Percentiles rank a stretch among this genome's conserved stretches.
phyloP scores from a whole-genome alignment of 1,284 basidiomycete species.

The Sporisorium exsertum region DNA sequence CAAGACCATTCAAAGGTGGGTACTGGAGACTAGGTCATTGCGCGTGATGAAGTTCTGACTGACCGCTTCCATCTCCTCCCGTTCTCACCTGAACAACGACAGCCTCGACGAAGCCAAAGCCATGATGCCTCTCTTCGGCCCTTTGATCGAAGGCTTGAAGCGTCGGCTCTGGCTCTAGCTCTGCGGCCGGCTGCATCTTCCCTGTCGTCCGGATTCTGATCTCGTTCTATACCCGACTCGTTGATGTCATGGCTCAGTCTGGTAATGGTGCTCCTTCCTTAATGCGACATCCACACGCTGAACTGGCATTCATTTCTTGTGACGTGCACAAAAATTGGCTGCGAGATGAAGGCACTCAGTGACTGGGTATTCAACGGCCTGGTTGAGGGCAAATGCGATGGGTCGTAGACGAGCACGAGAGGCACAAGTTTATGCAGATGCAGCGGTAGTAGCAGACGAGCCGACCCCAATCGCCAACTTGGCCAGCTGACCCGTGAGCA shows the following conservation, averaged over 20 bases:
- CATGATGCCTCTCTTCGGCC: conserved; percentile 54
- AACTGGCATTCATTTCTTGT: not conserved
- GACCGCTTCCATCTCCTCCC: not conserved
- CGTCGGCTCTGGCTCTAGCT: conserved; percentile 59
- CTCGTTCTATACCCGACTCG: conserved; percentile 9
- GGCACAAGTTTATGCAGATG: conserved; percentile 1
- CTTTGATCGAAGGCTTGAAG: conserved; percentile 61
- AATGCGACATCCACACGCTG: not conserved
- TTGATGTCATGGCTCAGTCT: not conserved
- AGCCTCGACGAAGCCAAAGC: conserved; percentile 62
- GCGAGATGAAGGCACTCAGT: not conserved
- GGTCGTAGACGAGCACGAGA: not conserved
- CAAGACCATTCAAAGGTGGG: conserved; percentile 56
- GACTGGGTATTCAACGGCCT: not conserved
- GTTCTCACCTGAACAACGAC: not conserved
- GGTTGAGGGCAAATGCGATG: not conserved
- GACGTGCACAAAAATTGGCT: not conserved
- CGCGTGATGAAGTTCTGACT: not conserved
- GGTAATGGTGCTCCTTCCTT: not conserved
- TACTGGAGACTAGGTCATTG: not conserved
- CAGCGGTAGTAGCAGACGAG: not conserved
- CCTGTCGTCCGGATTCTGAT: not conserved
- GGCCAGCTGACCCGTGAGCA: conserved; percentile 77
- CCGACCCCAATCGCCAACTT: conserved; percentile 38
- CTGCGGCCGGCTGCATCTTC: not conserved